phyloP scores from a whole-genome alignment of 768 basidiomycete species.

The Exsudoporus frostii region DNA sequence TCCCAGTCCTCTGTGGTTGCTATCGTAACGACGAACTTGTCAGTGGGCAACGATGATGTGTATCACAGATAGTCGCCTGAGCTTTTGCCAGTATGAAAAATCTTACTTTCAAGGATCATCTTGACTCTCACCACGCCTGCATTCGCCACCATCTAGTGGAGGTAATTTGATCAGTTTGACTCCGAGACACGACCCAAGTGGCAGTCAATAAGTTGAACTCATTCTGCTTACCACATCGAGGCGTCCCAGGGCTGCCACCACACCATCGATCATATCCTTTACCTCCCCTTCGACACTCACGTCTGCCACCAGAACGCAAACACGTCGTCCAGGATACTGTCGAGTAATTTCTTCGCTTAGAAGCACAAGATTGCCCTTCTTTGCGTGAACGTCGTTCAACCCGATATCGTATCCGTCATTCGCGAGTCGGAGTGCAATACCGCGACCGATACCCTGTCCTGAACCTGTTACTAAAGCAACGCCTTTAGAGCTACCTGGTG shows the following conservation, averaged over 20 bases:
- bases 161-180: background rate
- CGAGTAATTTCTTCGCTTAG: background rate
- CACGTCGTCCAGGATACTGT: background rate
- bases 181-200: too few relatives aligned
- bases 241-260: background rate
- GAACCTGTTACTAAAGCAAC: background rate
- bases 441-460: background rate
- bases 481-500: background rate
- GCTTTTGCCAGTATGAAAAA: background rate
- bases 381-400: background rate
- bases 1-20: background rate
- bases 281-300: background rate
- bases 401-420: background rate
- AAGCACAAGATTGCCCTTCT: background rate
- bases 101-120: background rate
- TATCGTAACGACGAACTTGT: background rate
- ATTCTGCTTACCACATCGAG: background rate
- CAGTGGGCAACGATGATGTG: background rate
- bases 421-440: background rate
- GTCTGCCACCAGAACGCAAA: background rate
- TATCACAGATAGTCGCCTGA: background rate
- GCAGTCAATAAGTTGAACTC: background rate
- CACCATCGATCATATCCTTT: background rate
- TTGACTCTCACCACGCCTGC: background rate
- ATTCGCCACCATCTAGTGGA: background rate